A percentile compares a stretch with the other conserved stretches of the same genome.
Evolutionary conservation across 2,329 filamentous ascomycete species (phyloP).

Genomic region (Geoglossum cookeanum): DNA sequence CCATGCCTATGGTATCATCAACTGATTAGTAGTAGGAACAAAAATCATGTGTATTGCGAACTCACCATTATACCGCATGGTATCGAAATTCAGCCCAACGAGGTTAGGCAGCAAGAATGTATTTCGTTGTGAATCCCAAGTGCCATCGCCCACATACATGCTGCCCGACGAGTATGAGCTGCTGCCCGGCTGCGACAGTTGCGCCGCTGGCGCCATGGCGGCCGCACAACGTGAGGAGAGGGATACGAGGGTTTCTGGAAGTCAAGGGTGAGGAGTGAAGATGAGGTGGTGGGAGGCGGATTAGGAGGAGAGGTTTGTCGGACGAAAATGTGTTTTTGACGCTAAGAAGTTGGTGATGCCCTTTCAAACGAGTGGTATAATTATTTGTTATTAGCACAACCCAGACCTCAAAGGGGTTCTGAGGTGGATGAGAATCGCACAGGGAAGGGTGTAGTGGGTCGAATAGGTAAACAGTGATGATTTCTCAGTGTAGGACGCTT

Average conservation of each 20-base stretch:
- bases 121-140: conserved; percentile 62
- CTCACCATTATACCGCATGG: conserved; percentile 67
- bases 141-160: conserved; percentile 64
- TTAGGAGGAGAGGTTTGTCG: background rate
- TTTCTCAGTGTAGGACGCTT: background rate
- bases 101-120: conserved; percentile 63
- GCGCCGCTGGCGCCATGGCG: conserved; percentile 20
- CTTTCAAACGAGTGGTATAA: background rate
- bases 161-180: conserved; percentile 55
- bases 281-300: background rate
- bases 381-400: background rate
- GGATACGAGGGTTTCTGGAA: background rate
- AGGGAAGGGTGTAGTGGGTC: background rate
- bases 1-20: conserved; percentile 42
- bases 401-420: background rate
- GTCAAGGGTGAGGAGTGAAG: background rate
- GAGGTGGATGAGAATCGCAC: too few relatives aligned
- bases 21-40: conserved; percentile 9
- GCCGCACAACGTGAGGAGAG: background rate
- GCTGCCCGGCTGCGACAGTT: conserved; percentile 49
- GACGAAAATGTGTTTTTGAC: background rate
- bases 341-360: background rate
- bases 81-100: conserved; percentile 57
- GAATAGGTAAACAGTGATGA: background rate
- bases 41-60: background rate